Base-by-base conservation (phyloP, 2,329 filamentous ascomycete genomes). In the Talaromyces islandicus region DNA sequence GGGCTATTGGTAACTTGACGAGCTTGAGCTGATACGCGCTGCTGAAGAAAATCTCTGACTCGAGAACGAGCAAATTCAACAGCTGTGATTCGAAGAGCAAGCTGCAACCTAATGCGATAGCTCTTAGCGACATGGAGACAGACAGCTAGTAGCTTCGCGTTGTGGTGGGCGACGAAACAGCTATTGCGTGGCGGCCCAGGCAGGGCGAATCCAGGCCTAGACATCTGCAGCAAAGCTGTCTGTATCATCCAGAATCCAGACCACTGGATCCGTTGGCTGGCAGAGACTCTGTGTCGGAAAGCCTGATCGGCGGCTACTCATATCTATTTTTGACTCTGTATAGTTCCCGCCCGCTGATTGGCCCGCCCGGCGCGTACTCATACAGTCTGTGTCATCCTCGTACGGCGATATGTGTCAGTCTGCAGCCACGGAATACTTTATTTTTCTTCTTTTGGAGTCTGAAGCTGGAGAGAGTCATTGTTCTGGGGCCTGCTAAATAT, bases 281-380 rank as follows among this genome's bases (percentile, higher is more conserved):
- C 7, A 52, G 48, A 46, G 43, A 19, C 14, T 12, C 48, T 52
- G 24, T 25, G 25, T 29, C 48, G 21, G 30, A n/a, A 25, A 29
- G 27, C 24, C 24, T 46, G 43, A 46, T 29, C 27, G 48, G 48
- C 48, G 48, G 48, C 48, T 52, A 12, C 48, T n/a, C 48, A 29
- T 12, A 27, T 55, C 59, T 61, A 61, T 61, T 61, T 61, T 61
- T 27, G 43, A 7, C 17, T 30, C n/a, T 60, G 25, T 35, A 55
- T 57, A 57, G 25, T 60, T 58, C 60, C 25, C 14, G 56, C 46
- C 11, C 43, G 38, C 46, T 63, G 59, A 63, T 63, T 63, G 61
- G 61, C 3, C 19, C n/a, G 3, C 50, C 41, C 46, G 54, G 59
- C 61, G 59, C 61, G 56, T 63, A 48, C 50, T 61, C 30, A 29